Base-by-base conservation (phyloP, 306 rosid genomes). In the peach (Prunus persica) region DNA sequence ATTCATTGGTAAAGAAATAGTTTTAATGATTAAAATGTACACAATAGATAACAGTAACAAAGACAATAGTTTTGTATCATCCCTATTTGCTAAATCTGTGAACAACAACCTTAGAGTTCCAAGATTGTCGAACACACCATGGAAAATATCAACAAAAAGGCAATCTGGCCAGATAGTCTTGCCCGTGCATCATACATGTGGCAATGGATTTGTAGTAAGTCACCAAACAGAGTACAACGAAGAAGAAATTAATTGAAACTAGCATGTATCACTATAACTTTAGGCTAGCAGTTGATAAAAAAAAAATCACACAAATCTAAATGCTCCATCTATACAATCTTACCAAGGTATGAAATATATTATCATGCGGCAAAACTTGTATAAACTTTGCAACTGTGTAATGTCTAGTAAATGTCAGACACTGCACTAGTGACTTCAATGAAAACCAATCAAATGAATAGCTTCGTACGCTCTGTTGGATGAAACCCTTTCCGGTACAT, bases 401-500 rank as follows among this genome's bases (percentile, higher is more conserved):
- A 82, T 68, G n/a, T 6, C 66, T 69, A 64, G 43, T 52, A 15
- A 38, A 58, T 47, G 20, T 3, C 47, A 18, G n/a, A 79, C 38
- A 75, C 61, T 52, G 19, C 54, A 69, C 24, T 20, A 47, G 51
- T 51, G 46, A 71, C 22, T 69, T 57, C 28, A 18, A 65, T 10
- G 20, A 4, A 38, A 32, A 56, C 77, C 22, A 71, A 73, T 76
- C 76, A 82, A 67, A 74, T 64, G 49, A 80, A 58, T 64, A 19
- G 34, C 25, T 55, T 46, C 6, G 76, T 82, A 12, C 41, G 34
- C 52, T 70, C 70, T 1, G 80, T 51, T 41, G 86, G 87, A 79
- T 47, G 11, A 77, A 90, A 87, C 47, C 98, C 93, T 76, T 67
- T 84, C 56, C 9, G 52, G 54, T 22, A 51, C 96, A 88, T 91